A percentile compares a stretch with the other conserved stretches of the same genome.
Conservation (phyloP, 495 filamentous ascomycete genomes). For the Tetracladium marchalianum region DNA sequence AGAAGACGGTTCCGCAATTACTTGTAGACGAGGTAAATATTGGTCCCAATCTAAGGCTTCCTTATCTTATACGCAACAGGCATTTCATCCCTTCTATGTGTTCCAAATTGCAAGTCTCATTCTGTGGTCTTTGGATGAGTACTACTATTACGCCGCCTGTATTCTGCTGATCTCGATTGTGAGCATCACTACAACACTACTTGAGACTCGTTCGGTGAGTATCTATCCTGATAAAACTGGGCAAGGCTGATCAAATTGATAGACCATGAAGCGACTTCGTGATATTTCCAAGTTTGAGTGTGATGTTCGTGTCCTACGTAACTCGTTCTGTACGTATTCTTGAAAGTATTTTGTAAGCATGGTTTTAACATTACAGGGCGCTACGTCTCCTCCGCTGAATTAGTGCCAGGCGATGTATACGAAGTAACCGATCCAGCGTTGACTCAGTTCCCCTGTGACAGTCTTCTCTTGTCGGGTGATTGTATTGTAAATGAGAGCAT, state of each 20-base stretch:
- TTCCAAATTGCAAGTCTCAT: constrained; percentile 94
- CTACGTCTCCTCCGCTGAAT: constrained; percentile 71
- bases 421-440: constrained; percentile 95
- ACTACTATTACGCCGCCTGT: constrained; percentile 94
- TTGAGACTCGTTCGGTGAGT: constrained; percentile 79
- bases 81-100: constrained; percentile 95
- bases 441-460: constrained; percentile 88
- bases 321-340: constrained; percentile 73
- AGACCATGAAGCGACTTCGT: constrained; percentile 84
- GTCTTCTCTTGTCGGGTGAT: constrained; percentile 83
- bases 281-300: constrained; percentile 94
- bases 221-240: background rate
- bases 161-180: constrained; percentile 92
- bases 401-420: constrained; percentile 95
- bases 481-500: constrained; percentile 99
- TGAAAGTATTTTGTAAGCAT: background rate
- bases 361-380: constrained; percentile 51
- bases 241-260: constrained; percentile 6
- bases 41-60: constrained; percentile 3
- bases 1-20: constrained; percentile 73
- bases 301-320: constrained; percentile 83
- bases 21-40: constrained; percentile 73
- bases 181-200: constrained; percentile 79
- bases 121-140: constrained; percentile 91
- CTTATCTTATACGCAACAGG: constrained; percentile 34